These are phyloP conservation scores for Pichia ethanolica DNA, from an alignment of 805 yeast species.

Conservation along the genomic window DNA sequence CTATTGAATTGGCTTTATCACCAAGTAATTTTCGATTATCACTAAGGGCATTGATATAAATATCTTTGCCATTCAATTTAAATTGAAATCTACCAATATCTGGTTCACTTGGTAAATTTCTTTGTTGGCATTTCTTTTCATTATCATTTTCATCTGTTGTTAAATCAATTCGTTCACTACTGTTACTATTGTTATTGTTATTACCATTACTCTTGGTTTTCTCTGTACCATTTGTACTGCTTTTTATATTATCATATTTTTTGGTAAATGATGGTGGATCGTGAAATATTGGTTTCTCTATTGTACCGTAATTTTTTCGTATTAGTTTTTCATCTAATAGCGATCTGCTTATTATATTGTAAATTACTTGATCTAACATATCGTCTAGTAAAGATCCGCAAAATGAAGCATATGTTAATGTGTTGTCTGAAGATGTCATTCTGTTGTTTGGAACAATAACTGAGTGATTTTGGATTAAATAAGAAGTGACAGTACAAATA, in stretches of 20 bases:
- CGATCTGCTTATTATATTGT: conserved; percentile 25
- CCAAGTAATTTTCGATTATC: conserved; percentile 10
- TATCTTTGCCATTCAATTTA: conserved; percentile 25
- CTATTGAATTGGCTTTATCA: conserved; percentile 8
- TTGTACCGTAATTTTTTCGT: conserved; percentile 26
- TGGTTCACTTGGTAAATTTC: conserved; percentile 11
- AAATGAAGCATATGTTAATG: conserved; percentile 25
- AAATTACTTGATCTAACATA: conserved; percentile 28
- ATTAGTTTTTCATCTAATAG: conserved; percentile 26
- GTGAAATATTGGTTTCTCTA: conserved; percentile 19
- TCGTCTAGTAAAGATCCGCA: conserved; percentile 26
- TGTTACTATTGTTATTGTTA: not conserved
- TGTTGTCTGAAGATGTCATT: conserved; percentile 12
- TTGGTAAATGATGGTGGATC: conserved; percentile 8
- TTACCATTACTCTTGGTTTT: not conserved
- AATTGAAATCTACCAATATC: conserved; percentile 27
- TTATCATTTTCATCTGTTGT: conserved; percentile 4
- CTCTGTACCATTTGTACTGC: too few relatives aligned
- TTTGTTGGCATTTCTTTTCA: not conserved
- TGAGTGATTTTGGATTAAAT: not conserved
- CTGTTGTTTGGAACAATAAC: not conserved
- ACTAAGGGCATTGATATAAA: conserved; percentile 18
- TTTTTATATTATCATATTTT: conserved; percentile 1
- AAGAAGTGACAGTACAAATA: too few relatives aligned
- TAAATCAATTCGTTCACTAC: conserved; percentile 6